A percentile compares a stretch with the other conserved stretches of the same genome.
These are phyloP conservation scores for Neurospora sp. DNA, from an alignment of 495 filamentous ascomycete species.

Conservation along the genomic window DNA sequence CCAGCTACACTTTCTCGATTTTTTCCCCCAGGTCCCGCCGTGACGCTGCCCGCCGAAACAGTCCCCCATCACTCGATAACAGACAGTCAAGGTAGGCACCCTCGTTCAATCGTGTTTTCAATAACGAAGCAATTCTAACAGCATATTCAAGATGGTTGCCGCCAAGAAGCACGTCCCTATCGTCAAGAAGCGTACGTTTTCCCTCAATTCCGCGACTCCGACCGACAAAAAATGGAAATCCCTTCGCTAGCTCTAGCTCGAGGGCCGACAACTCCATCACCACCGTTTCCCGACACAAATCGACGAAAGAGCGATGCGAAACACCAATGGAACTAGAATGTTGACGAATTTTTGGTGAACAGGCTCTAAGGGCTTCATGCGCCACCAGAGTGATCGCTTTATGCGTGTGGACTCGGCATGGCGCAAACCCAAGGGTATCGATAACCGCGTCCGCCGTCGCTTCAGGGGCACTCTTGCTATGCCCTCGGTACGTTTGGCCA, in stretches of 20 bases:
- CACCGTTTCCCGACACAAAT: background rate
- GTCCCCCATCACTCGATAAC: constrained; percentile 32
- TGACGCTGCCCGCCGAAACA: constrained; percentile 24
- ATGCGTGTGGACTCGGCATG: constrained; percentile 76
- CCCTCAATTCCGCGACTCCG: constrained; percentile 5
- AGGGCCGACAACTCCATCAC: constrained; percentile 2
- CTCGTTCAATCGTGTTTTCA: constrained; percentile 1
- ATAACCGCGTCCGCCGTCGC: constrained; percentile 70
- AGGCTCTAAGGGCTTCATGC: constrained; percentile 85
- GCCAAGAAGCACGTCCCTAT: constrained; percentile 98
- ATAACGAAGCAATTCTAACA: constrained; percentile 20
- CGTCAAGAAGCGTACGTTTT: constrained; percentile 94
- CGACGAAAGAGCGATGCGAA: background rate
- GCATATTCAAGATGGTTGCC: constrained; percentile 71
- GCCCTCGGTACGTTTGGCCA: constrained; percentile 74
- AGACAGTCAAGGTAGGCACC: constrained; percentile 37
- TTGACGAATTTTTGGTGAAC: constrained; percentile 21
- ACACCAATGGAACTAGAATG: constrained; percentile 5
- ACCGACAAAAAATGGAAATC: constrained; percentile 8
- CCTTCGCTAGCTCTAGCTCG: constrained; percentile 1
- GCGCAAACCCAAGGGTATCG: constrained; percentile 99
- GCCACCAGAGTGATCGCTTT: constrained; percentile 95
- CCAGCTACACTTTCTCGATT: constrained; percentile 25
- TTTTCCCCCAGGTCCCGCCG: constrained; percentile 26
- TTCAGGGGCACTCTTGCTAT: constrained; percentile 93